Evolutionary conservation across 768 basidiomycete genomes (phyloP), one percentile per base, ranked within the genome.

Genomic region (Dentipellis sp.): DNA sequence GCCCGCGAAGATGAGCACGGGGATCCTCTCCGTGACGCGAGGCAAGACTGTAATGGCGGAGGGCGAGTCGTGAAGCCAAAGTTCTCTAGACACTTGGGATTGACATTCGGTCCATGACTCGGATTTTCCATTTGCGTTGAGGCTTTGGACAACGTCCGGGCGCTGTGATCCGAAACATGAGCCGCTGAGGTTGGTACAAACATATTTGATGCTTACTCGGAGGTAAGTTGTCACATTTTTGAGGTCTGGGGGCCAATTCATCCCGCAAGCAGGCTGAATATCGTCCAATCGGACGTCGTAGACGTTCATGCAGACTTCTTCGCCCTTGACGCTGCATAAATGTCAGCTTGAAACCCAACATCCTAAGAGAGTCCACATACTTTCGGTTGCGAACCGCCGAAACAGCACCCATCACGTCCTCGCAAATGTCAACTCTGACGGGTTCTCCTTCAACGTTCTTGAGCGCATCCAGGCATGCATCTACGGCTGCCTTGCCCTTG

Each of bases 191-290:
- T 46, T 1, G 14, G 29, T 47, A 46, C 5, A 23, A 23, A 4
- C 11, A 35, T 3, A 45, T 38, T 46, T 17, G 11, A 29, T 35
- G 74, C 90, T 53, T 67, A 97, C 95, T 23, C 81, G 82, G 4
- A 99, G 80, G 66, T 94, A 95, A 1, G 73, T 70, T 16, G 84
- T 86, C 9, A 98, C 74, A 49, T 83, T 79, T 3, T 76, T 69
- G 50, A 98, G 82, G 64, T 94, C 91, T 36, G 86, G 84, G 7
- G 94, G 95, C 95, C 94, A 99, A 71, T 94, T 95, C 92, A 95
- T 90, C 2, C 95, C 97, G 68, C 97, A 99, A 0, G 82, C 86
- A 16, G 97, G 97, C 37, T 67, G 72, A 11, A 78, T 78, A 66
- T 99, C 97, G 54, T 89, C 84, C n/a, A 88, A 72, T 22, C 97